A percentile compares a stretch with the other conserved stretches of the same genome.
Evolutionary conservation across 106 monocot species (phyloP).

Genomic region (Acorus gramineus): DNA sequence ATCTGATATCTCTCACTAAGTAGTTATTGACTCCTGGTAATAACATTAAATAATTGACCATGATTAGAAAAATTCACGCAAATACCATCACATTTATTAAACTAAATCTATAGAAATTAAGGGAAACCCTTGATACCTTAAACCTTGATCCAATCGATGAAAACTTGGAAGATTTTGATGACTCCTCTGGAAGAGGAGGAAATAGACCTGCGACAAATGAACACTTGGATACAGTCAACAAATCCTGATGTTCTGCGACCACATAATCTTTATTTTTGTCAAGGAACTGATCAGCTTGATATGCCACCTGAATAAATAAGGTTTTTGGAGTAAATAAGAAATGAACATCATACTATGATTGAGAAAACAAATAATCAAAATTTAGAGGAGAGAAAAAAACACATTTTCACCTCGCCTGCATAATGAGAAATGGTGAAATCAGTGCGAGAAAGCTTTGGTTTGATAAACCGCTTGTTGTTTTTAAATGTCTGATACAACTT

Average conservation of each 20-base stretch:
- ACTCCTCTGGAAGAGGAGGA: slow-evolving; percentile 41
- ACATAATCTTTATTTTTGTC: slow-evolving; percentile 86
- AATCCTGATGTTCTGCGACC: slow-evolving; percentile 57
- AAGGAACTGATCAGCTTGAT: slow-evolving; percentile 54
- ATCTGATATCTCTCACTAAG: too few relatives aligned
- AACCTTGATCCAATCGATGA: slow-evolving; percentile 66
- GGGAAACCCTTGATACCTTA: slow-evolving; percentile 28
- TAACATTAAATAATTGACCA: too few relatives aligned
- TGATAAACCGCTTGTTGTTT: slow-evolving; percentile 53
- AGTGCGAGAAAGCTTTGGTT: slow-evolving; percentile 68
- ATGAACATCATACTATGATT: neutral
- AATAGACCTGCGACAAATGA: slow-evolving; percentile 49
- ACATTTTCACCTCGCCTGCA: slow-evolving; percentile 73
- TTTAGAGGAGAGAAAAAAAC: neutral
- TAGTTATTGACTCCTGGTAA: too few relatives aligned
- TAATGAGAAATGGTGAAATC: slow-evolving; percentile 72
- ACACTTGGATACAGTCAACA: slow-evolving; percentile 56
- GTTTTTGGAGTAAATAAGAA: neutral
- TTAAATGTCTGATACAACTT: slow-evolving; percentile 71
- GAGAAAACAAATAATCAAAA: slow-evolving; percentile 3
- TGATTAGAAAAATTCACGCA: too few relatives aligned
- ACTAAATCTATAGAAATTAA: neutral
- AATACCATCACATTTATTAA: neutral
- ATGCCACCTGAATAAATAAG: slow-evolving; percentile 33
- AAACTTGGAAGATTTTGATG: slow-evolving; percentile 70